Evolutionary conservation across 2,329 filamentous ascomycete species (phyloP).

Genomic region (Cryoendolithus antarcticus): DNA sequence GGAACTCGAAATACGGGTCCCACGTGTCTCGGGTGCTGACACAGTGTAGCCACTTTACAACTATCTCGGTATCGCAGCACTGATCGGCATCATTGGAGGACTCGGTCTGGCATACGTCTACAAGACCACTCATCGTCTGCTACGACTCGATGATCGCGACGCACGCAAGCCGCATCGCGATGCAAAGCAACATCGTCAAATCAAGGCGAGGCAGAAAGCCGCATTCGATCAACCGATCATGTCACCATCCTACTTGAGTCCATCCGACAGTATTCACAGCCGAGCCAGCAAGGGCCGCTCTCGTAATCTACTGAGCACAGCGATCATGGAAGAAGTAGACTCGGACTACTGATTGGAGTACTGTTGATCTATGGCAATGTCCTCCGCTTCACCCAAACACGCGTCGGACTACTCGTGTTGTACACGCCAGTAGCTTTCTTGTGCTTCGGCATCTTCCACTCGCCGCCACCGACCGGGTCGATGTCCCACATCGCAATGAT

Average conservation of each 20-base stretch:
- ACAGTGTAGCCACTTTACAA: conserved; percentile 36
- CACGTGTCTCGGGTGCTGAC: conserved; percentile 4
- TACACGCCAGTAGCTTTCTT: conserved; percentile 38
- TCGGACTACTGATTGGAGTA: conserved; percentile 29
- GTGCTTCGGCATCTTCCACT: conserved; percentile 41
- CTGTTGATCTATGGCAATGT: conserved; percentile 3
- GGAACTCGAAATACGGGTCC: neutral
- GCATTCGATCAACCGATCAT: conserved; percentile 8
- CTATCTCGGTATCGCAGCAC: conserved; percentile 52
- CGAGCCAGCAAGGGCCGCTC: conserved; percentile 22
- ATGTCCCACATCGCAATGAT: conserved; percentile 47
- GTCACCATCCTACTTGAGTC: conserved; percentile 12
- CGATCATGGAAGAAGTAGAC: conserved; percentile 62
- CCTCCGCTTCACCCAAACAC: conserved; percentile 38
- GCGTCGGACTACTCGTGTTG: conserved; percentile 39
- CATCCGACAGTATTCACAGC: conserved; percentile 18
- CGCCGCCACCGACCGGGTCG: conserved; percentile 30
- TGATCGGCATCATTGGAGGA: conserved; percentile 55
- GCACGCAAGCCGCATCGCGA: conserved; percentile 11
- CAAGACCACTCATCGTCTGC: conserved; percentile 22
- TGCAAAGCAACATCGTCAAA: conserved; percentile 21
- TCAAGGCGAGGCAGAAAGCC: conserved; percentile 15
- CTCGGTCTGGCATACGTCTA: conserved; percentile 48
- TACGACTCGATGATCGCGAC: conserved; percentile 12
- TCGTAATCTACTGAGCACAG: conserved; percentile 47